These are phyloP conservation scores for Ophiognomonia clavigignenti-juglandacearum DNA, from an alignment of 2,329 filamentous ascomycete genomes.

Conservation along the genomic window DNA sequence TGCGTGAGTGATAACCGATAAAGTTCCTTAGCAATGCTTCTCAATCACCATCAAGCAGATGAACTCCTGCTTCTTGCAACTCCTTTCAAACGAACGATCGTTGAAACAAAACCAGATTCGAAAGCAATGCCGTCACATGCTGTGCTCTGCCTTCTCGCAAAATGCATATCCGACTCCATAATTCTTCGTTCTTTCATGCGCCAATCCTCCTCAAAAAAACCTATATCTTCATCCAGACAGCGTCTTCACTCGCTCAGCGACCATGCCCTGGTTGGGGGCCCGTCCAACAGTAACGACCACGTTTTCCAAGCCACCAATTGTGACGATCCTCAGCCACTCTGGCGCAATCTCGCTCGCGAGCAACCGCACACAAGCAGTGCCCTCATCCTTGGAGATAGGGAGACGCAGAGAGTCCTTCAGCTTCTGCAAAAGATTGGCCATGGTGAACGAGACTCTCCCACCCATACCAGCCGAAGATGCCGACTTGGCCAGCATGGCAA, in stretches of 20 bases:
- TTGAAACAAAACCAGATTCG: background rate
- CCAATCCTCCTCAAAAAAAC: background rate
- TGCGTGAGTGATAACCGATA: background rate
- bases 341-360: constrained; percentile 52
- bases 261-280: constrained; percentile 6
- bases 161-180: background rate
- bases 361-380: constrained; percentile 42
- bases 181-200: background rate
- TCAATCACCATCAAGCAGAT: background rate
- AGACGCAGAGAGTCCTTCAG: constrained; percentile 62
- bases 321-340: constrained; percentile 50
- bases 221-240: constrained; percentile 18
- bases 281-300: constrained; percentile 47
- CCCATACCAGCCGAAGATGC: constrained; percentile 38
- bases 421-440: constrained; percentile 58
- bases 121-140: background rate
- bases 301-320: constrained; percentile 49
- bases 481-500: constrained; percentile 61
- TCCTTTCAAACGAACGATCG: background rate
- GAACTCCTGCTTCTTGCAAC: background rate
- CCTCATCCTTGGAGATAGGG: constrained; percentile 50
- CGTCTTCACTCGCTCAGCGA: constrained; percentile 20
- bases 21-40: background rate
- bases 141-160: background rate
- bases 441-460: constrained; percentile 59